These are phyloP conservation scores for Stemphylium lycopersici DNA, from an alignment of 2,329 filamentous ascomycete species.

Conservation along the genomic window DNA sequence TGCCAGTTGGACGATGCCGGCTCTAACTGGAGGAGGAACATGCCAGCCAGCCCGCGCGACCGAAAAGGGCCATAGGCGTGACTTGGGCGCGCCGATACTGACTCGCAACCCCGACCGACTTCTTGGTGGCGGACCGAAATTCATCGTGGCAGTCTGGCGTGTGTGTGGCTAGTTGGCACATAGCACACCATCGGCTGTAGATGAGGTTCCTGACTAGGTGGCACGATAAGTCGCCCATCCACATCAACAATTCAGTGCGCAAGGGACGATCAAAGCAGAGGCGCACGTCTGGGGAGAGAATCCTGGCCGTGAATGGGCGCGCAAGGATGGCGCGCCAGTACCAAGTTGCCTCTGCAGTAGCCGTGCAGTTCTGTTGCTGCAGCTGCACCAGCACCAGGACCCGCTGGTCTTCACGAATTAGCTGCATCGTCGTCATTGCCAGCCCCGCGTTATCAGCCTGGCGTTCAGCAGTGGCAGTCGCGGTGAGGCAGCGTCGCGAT, in stretches of 20 bases:
- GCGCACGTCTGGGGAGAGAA: conserved; percentile 16
- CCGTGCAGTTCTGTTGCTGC: conserved; percentile 22
- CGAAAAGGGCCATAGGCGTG: conserved; percentile 5
- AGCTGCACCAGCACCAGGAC: conserved; percentile 27
- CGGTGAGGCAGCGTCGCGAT: neutral
- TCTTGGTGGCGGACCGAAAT: too few relatives aligned
- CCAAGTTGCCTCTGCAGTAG: conserved; percentile 22
- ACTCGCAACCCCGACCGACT: neutral
- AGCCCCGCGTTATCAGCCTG: conserved; percentile 12
- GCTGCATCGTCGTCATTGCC: conserved; percentile 18
- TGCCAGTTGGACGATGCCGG: neutral
- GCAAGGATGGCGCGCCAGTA: conserved; percentile 21
- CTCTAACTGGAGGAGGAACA: neutral
- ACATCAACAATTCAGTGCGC: conserved; percentile 2
- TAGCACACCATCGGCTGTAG: conserved; percentile 10
- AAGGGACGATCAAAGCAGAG: conserved; percentile 8
- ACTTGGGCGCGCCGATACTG: conserved; percentile 4
- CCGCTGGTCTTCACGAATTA: conserved; percentile 17
- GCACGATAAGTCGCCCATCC: neutral
- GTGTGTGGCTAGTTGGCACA: conserved; percentile 3
- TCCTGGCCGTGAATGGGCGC: conserved; percentile 6
- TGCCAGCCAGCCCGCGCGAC: neutral
- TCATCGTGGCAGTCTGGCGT: neutral
- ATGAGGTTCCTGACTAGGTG: conserved; percentile 21
- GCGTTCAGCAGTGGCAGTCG: neutral